Evolutionary conservation across 192 early-diverging fungal species (phyloP).

Genomic region (Gamsiella multidivaricata): DNA sequence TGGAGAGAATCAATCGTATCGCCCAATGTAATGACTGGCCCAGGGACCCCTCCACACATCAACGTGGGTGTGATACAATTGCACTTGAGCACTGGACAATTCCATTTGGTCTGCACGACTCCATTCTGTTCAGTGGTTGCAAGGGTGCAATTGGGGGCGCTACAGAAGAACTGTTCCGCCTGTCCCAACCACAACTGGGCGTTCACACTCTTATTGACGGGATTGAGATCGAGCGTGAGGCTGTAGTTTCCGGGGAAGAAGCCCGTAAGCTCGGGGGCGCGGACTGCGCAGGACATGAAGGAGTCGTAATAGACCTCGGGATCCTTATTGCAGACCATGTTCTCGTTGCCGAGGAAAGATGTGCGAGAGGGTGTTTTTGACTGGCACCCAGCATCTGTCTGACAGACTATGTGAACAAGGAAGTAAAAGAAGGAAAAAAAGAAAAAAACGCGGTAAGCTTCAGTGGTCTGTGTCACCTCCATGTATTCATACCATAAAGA

Average conservation of each 20-base stretch:
- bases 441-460: too few species aligned
- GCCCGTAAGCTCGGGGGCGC: conserved; percentile 32
- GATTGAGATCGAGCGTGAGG: conserved; percentile 54
- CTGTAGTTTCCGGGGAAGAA: conserved; percentile 56
- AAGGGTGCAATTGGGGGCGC: conserved; percentile 53
- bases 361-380: conserved; percentile 25
- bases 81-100: conserved; percentile 59
- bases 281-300: conserved; percentile 57
- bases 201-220: conserved; percentile 29
- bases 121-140: conserved; percentile 23
- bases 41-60: conserved; percentile 65
- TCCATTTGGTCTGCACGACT: conserved; percentile 38
- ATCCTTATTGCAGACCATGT: conserved; percentile 63
- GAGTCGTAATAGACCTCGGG: conserved; percentile 55
- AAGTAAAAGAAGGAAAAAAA: neutral
- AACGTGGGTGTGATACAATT: conserved; percentile 55
- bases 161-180: conserved; percentile 65
- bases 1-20: conserved; percentile 47
- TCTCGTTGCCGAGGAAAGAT: conserved; percentile 44
- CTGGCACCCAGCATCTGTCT: conserved; percentile 56
- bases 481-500: too few species aligned
- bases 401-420: conserved; percentile 27
- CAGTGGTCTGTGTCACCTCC: too few species aligned
- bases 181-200: conserved; percentile 62
- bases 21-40: conserved; percentile 50